phyloP scores from a whole-genome alignment of 257 asterid species.

The Schizonepeta tenuifolia region DNA sequence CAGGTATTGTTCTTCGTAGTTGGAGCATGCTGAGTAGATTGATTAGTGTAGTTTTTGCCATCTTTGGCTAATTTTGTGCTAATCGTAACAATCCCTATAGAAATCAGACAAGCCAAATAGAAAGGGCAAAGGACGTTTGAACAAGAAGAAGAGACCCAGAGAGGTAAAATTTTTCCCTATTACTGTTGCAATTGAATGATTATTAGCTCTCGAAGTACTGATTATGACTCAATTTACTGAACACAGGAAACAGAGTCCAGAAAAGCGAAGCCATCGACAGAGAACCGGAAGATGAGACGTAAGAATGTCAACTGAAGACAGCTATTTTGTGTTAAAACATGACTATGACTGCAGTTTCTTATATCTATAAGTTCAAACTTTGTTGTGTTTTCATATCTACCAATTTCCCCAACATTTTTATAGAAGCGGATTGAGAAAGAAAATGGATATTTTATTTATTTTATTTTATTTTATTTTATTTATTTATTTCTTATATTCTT shows the following conservation, averaged over 20 bases:
- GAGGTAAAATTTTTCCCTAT: constrained; percentile 48
- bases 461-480: background rate
- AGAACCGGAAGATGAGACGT: constrained; percentile 51
- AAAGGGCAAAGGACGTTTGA: constrained; percentile 51
- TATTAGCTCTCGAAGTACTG: constrained; percentile 7
- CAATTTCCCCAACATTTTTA: background rate
- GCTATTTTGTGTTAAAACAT: constrained; percentile 6
- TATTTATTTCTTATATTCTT: background rate
- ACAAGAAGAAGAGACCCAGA: constrained; percentile 45
- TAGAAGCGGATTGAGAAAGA: constrained; percentile 16
- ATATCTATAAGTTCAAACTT: constrained; percentile 20
- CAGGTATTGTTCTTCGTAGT: constrained; percentile 47
- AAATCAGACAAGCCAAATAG: constrained; percentile 39
- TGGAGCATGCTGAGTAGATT: constrained; percentile 17
- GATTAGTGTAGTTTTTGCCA: constrained; percentile 11
- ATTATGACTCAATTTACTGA: constrained; percentile 24
- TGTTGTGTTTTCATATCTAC: constrained; percentile 11
- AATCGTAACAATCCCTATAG: constrained; percentile 31
- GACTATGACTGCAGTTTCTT: constrained; percentile 22
- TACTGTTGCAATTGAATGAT: background rate
- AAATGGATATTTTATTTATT: background rate
- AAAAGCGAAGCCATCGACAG: constrained; percentile 33
- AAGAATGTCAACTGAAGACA: constrained; percentile 44
- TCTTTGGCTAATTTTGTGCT: constrained; percentile 6
- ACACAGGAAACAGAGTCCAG: constrained; percentile 38